phyloP scores from a whole-genome alignment of 345 rosid genomes.

The Salix caprea region DNA sequence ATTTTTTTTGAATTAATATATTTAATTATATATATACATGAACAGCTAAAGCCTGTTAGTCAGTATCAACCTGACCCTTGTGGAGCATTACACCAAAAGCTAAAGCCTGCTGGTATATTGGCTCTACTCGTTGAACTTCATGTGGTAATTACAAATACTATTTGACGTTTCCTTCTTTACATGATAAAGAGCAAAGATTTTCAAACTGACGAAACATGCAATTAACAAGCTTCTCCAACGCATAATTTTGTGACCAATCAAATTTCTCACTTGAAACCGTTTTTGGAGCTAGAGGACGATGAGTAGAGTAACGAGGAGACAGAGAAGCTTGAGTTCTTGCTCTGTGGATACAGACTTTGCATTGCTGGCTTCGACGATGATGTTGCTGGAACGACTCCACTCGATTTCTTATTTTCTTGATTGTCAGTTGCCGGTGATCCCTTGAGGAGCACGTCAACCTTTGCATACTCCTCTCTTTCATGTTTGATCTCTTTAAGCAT shows the following conservation, averaged over 20 bases:
- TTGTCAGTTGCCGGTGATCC: slow-evolving; percentile 46
- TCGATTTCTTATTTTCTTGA: slow-evolving; percentile 24
- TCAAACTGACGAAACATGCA: slow-evolving; percentile 11
- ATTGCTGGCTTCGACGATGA: slow-evolving; percentile 49
- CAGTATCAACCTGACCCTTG: not conserved
- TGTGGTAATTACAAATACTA: slow-evolving; percentile 10
- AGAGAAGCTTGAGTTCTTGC: slow-evolving; percentile 77
- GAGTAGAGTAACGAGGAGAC: slow-evolving; percentile 79
- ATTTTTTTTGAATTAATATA: no score
- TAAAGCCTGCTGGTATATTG: slow-evolving; percentile 3
- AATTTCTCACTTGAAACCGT: slow-evolving; percentile 31
- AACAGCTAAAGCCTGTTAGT: no score
- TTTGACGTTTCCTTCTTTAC: slow-evolving; percentile 28
- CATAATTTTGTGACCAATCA: slow-evolving; percentile 4
- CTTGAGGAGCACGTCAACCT: slow-evolving; percentile 67
- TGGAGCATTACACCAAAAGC: not conserved
- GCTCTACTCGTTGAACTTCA: slow-evolving; percentile 10
- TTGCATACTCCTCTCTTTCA: slow-evolving; percentile 73
- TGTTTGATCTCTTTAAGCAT: slow-evolving; percentile 93
- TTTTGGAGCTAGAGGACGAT: slow-evolving; percentile 38
- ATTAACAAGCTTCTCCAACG: slow-evolving; percentile 19
- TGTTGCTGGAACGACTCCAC: slow-evolving; percentile 22
- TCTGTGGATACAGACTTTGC: slow-evolving; percentile 37
- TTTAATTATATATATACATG: no score
- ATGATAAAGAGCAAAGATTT: slow-evolving; percentile 10